Evolutionary conservation across 2,329 filamentous ascomycete genomes (phyloP), one percentile per base, ranked within the genome.

Genomic region (Byssochlamys sp.): DNA sequence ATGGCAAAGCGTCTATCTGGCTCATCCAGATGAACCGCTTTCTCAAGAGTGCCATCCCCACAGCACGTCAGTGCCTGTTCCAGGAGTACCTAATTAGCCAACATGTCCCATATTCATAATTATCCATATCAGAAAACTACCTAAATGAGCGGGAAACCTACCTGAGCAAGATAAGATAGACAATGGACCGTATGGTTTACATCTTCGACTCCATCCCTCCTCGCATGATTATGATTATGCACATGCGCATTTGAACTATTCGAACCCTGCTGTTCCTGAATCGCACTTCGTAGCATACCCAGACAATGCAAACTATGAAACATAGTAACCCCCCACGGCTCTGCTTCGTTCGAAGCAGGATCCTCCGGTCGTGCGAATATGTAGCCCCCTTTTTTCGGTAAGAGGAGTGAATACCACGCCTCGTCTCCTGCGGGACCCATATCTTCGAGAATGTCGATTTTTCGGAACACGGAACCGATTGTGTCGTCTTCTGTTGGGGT

Each of bases 271-370:
- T 35, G 28, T 9, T 53, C 50, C 33, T 55, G 58, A 11, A 59
- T 55, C 27, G 31, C 53, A 35, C 12, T 50, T n/a, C 58, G 56
- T 14, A 59, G 27, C 33, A 59, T 48, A 24, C 52, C 25, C 53
- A 59, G 26, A 24, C 58, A 59, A 53, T 59, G 58, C 33, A 59
- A 11, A 10, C 55, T 49, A 29, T 59, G 58, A 35, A 59, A 59
- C 56, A 58, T 58, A n/a, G 39, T 55, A 1, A 59, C 12, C 9
- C 55, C 58, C 58, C 58, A 58, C 3, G 58, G 55, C 53, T 59
- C 55, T 11, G 29, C 10, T 2, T 51, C 48, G 3, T 24, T 25
- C 2, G 50, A 26, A n/a, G 57, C 26, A 45, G 39, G 39, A 31
- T 58, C 52, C 4, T 56, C 48, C n/a, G 57, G 45, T 1, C 45